A percentile compares a stretch with the other conserved stretches of the same genome.
phyloP scores from a whole-genome alignment of 2,329 filamentous ascomycete species.

The Scolecobasidium constrictum region DNA sequence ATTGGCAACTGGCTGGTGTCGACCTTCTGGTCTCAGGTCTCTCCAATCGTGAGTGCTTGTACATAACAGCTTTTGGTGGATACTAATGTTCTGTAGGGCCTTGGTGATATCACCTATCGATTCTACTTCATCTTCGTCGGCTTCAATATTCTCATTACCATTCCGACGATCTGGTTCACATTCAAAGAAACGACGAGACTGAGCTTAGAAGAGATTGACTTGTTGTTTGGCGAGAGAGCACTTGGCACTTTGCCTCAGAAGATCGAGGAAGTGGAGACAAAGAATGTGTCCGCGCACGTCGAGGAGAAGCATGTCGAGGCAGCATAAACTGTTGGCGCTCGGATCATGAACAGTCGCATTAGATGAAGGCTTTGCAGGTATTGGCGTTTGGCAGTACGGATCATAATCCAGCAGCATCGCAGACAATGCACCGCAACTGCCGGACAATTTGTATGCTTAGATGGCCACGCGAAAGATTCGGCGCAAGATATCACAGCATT shows the following conservation, averaged over 20 bases:
- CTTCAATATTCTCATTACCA: conserved; percentile 34
- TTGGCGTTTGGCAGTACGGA: no score
- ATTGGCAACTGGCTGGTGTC: conserved; percentile 50
- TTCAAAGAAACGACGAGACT: conserved; percentile 45
- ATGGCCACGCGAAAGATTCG: no score
- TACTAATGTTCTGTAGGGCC: conserved; percentile 5
- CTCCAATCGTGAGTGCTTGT: conserved; percentile 28
- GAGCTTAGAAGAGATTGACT: conserved; percentile 46
- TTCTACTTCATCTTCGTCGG: conserved; percentile 49
- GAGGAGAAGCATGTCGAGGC: not conserved
- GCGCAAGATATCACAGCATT: no score
- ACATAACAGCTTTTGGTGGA: not conserved
- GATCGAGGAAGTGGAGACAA: not conserved
- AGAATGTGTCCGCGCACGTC: not conserved
- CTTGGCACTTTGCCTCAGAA: not conserved
- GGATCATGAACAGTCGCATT: no score
- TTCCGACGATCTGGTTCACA: conserved; percentile 38
- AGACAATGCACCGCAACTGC: no score
- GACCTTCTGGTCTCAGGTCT: conserved; percentile 49
- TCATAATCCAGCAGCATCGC: no score
- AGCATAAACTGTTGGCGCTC: not conserved
- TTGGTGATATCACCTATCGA: conserved; percentile 23
- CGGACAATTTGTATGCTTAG: no score
- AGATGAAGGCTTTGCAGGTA: no score
- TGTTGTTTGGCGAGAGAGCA: conserved; percentile 42